Conservation (phyloP, 345 rosid species). For the Eucalyptus pauciflora region DNA sequence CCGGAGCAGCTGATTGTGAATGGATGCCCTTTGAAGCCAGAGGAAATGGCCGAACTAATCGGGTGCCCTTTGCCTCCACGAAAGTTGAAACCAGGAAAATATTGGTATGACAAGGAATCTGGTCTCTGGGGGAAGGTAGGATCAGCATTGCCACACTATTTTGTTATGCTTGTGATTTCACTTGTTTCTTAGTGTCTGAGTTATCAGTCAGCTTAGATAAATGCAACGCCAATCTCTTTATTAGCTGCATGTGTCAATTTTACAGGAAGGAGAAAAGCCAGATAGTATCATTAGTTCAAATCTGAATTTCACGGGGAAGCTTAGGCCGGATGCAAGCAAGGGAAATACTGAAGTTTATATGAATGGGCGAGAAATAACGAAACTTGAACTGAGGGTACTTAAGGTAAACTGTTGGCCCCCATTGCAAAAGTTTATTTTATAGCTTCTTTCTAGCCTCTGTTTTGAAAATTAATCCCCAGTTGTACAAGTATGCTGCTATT, state of each 20-base stretch:
- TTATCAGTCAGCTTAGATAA: not conserved
- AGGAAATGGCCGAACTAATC: slow-evolving; percentile 82
- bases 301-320: slow-evolving; percentile 78
- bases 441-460: not conserved
- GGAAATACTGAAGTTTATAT: slow-evolving; percentile 89
- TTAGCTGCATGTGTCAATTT: slow-evolving; percentile 4
- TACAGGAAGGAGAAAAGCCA: slow-evolving; percentile 95
- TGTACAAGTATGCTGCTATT: not conserved
- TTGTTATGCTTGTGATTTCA: not conserved
- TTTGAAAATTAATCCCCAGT: not conserved
- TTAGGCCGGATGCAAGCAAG: slow-evolving; percentile 61
- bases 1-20: slow-evolving; percentile 90
- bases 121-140: slow-evolving; percentile 97
- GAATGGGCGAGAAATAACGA: slow-evolving; percentile 92
- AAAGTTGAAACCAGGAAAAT: slow-evolving; percentile 88
- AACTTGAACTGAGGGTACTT: slow-evolving; percentile 66
- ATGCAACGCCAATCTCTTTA: not conserved
- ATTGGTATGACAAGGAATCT: slow-evolving; percentile 99
- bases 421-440: not conserved
- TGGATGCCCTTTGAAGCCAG: slow-evolving; percentile 72
- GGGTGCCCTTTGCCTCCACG: slow-evolving; percentile 67
- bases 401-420: slow-evolving; percentile 30
- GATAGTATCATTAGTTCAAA: slow-evolving; percentile 76
- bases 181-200: not conserved
- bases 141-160: not conserved